Evolutionary conservation across 108 stramenopile genomes (phyloP).

Genomic region (Cyclotella atomus): DNA sequence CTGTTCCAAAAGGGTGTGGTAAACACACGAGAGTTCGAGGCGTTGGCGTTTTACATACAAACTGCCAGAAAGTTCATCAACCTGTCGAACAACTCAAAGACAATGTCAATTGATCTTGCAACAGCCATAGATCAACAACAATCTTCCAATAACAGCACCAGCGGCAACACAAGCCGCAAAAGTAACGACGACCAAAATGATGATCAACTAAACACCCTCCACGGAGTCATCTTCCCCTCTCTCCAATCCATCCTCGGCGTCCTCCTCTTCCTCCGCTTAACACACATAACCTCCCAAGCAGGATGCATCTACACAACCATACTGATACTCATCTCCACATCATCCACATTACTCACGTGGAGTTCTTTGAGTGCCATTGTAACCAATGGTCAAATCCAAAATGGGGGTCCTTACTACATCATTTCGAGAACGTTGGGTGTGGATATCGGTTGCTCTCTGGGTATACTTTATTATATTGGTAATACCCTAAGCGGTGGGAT

Average conservation of each 20-base stretch:
- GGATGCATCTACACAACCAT: conserved; percentile 54
- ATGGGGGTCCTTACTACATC: conserved; percentile 87
- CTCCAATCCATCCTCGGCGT: conserved; percentile 87
- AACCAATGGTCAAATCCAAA: conserved; percentile 77
- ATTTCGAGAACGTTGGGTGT: conserved; percentile 70
- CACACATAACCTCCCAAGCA: conserved; percentile 82
- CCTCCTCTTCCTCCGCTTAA: conserved; percentile 82
- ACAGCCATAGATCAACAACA: not conserved
- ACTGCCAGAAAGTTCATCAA: no score
- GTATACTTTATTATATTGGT: conserved; percentile 78
- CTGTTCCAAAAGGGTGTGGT: no score
- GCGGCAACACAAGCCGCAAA: no score
- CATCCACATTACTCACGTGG: conserved; percentile 70
- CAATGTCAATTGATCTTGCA: no score
- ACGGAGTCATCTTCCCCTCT: conserved; percentile 78
- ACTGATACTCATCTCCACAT: conserved; percentile 48
- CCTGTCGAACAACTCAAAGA: no score
- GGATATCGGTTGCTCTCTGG: conserved; percentile 74
- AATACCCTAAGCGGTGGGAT: conserved; percentile 63
- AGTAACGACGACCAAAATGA: not conserved
- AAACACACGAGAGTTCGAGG: no score
- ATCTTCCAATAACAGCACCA: not conserved
- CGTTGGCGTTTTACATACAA: no score
- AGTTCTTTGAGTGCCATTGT: conserved; percentile 78
- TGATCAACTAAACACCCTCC: conserved; percentile 55